phyloP scores from a whole-genome alignment of 2,329 filamentous ascomycete genomes.

The Celoporthe dispersa region DNA sequence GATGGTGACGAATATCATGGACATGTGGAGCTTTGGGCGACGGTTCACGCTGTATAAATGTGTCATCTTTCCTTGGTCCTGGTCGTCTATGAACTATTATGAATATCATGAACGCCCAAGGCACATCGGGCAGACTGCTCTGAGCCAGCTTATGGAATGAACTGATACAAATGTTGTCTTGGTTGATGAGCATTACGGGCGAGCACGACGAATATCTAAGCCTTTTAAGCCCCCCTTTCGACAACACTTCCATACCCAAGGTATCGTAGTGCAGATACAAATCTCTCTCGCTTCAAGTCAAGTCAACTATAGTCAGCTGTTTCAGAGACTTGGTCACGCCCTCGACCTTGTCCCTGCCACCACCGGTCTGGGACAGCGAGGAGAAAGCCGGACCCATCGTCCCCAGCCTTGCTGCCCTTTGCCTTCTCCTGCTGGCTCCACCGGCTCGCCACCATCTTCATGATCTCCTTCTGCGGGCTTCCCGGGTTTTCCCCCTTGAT shows the following conservation, averaged over 20 bases:
- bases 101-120: not conserved
- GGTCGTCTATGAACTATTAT: not conserved
- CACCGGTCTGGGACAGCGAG: not conserved
- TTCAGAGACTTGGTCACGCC: slow-evolving; percentile 17
- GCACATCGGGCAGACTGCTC: not conserved
- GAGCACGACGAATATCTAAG: not conserved
- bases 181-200: not conserved
- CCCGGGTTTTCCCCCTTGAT: slow-evolving; percentile 61
- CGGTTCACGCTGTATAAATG: too few relatives aligned
- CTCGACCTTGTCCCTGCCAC: slow-evolving; percentile 20
- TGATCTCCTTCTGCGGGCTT: slow-evolving; percentile 68
- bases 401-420: slow-evolving; percentile 28
- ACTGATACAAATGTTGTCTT: not conserved
- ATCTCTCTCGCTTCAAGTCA: slow-evolving; percentile 16
- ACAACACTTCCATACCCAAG: not conserved
- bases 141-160: not conserved
- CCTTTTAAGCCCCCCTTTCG: not conserved
- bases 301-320: slow-evolving; percentile 22
- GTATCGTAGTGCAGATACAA: slow-evolving; percentile 4
- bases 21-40: not conserved
- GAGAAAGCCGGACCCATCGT: slow-evolving; percentile 20
- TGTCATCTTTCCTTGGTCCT: not conserved
- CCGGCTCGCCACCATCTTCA: slow-evolving; percentile 67
- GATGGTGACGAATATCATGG: slow-evolving; percentile 20
- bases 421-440: slow-evolving; percentile 56